phyloP scores from a whole-genome alignment of 805 yeast species.

The Candida ficus region DNA sequence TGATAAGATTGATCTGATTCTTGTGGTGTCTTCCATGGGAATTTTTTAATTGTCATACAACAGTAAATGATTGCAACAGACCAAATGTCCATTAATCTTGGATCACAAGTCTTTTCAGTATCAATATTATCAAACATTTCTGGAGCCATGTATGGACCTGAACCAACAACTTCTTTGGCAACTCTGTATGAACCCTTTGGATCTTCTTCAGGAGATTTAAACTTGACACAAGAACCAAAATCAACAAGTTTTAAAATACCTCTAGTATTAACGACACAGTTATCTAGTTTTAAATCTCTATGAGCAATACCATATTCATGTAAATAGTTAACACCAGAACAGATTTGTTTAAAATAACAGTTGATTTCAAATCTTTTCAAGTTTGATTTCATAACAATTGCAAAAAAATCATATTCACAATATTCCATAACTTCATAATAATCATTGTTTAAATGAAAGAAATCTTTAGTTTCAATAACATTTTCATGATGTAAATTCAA shows the following conservation, averaged over 20 bases:
- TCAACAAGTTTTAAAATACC: conserved; percentile 78
- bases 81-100: conserved; percentile 79
- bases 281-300: conserved; percentile 76
- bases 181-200: conserved; percentile 46
- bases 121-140: conserved; percentile 55
- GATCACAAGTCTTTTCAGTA: conserved; percentile 44
- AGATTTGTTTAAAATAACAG: conserved; percentile 72
- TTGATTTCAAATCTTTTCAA: conserved; percentile 79
- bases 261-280: conserved; percentile 69
- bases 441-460: conserved; percentile 43
- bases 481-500: conserved; percentile 79
- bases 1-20: conserved; percentile 64
- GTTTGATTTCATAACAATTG: conserved; percentile 81
- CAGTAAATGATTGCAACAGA: conserved; percentile 80
- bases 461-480: conserved; percentile 68
- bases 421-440: conserved; percentile 83
- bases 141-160: conserved; percentile 84
- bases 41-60: conserved; percentile 79
- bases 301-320: conserved; percentile 80
- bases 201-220: conserved; percentile 59
- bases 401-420: conserved; percentile 79
- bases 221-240: conserved; percentile 81
- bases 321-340: conserved; percentile 65
- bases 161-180: conserved; percentile 52
- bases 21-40: conserved; percentile 85